These are phyloP conservation scores for Suillus occidentalis DNA, from an alignment of 768 basidiomycete genomes.

Conservation along the genomic window DNA sequence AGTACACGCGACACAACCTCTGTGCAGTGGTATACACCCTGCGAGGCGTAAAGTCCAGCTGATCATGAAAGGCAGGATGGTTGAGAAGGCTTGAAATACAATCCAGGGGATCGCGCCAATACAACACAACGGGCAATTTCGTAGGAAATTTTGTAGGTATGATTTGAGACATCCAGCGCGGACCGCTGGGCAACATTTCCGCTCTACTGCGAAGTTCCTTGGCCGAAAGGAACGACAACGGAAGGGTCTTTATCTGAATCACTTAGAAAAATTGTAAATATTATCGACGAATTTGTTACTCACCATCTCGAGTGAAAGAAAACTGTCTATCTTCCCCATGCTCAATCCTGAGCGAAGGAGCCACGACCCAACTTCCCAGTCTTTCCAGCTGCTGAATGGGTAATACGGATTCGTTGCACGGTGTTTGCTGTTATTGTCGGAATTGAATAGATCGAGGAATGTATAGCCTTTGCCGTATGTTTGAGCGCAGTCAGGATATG, in stretches of 20 bases:
- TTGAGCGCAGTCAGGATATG: no score
- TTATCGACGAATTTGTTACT: neutral
- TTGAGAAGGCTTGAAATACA: constrained; percentile 22
- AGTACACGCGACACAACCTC: constrained; percentile 12
- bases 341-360: constrained; percentile 24
- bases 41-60: constrained; percentile 21
- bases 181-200: constrained; percentile 24
- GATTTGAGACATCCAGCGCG: constrained; percentile 19
- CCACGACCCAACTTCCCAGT: neutral
- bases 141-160: constrained; percentile 14
- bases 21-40: constrained; percentile 14
- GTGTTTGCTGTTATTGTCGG: neutral
- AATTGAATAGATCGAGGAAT: no score
- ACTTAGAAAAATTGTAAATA: neutral
- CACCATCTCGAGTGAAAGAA: constrained; percentile 21
- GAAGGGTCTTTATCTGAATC: constrained; percentile 6
- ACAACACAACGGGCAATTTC: constrained; percentile 22
- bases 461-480: no score
- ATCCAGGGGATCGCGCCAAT: constrained; percentile 28
- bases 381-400: neutral
- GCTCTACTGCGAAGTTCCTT: constrained; percentile 20
- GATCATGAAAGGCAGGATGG: constrained; percentile 20
- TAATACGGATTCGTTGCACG: neutral
- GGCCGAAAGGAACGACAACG: constrained; percentile 24
- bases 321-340: constrained; percentile 29